Evolutionary conservation across 179 eudicot genomes (phyloP).

Genomic region (Spergularia azorica): DNA sequence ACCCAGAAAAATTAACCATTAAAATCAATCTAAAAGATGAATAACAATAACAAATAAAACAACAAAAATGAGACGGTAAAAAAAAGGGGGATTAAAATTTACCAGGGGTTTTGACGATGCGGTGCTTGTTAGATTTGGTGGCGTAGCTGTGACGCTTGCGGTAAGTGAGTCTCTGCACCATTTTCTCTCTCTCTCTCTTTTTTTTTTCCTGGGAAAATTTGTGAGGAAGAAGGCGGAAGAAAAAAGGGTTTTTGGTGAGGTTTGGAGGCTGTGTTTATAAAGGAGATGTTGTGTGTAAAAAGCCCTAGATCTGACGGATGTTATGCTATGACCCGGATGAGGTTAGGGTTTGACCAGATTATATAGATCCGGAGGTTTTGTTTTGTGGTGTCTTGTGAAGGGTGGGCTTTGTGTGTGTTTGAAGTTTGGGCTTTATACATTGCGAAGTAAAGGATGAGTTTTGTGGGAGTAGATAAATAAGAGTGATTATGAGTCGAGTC

Average conservation of each 20-base stretch:
- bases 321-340: not conserved
- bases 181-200: constrained; percentile 17
- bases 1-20: not conserved
- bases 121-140: constrained; percentile 48
- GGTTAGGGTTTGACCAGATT: not conserved
- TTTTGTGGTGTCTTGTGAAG: too few relatives aligned
- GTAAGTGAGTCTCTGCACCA: constrained; percentile 44
- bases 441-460: too few relatives aligned
- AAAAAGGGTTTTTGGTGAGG: constrained; percentile 14
- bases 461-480: too few relatives aligned
- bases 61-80: not conserved
- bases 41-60: too few relatives aligned
- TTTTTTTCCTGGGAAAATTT: not conserved
- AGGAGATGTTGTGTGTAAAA: not conserved
- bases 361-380: not conserved
- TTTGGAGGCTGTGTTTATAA: constrained; percentile 5
- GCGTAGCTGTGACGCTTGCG: constrained; percentile 47
- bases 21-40: not conserved
- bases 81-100: not conserved
- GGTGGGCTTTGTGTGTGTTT: too few relatives aligned
- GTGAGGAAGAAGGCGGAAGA: constrained; percentile 16
- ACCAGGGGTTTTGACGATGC: constrained; percentile 55
- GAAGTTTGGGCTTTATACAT: too few relatives aligned
- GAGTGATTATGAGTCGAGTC: too few relatives aligned
- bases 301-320: constrained; percentile 46